Base-by-base conservation (phyloP, 2,329 filamentous ascomycete species). In the Cadophora luteo-olivacea region DNA sequence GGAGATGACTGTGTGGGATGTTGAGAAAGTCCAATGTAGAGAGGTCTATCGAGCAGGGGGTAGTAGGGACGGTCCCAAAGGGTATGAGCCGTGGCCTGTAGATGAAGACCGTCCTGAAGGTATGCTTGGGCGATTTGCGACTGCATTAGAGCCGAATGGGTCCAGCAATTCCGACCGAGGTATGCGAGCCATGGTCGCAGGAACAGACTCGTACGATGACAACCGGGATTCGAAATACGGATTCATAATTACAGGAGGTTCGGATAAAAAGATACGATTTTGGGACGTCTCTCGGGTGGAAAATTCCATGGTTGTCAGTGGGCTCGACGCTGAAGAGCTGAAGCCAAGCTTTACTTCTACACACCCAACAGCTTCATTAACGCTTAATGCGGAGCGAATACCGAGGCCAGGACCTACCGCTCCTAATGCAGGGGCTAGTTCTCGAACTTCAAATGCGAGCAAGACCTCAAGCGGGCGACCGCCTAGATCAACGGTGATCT, bases 1-100 rank as follows among this genome's bases (percentile, higher is more conserved):
- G 19, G 96, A 99, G 77, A 88, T 99, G 38, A 97, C 93, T 0
- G 92, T 97, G 0, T 99, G 96, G 96, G 96, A 98, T 76, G 84
- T 98, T 19, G 95, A 98, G 78, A 97, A 95, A 81, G 89, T 90
- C 8, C 86, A 92, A 57, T 99, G 96, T 76, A 88, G 93, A 68
- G 94, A 98, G 78, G 90, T 97, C 0, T 97, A 97, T 78, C 90
- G 93, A 78, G 78, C 84, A 8, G 86, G 89, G 1, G 87, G 87
- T 32, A 84, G 82, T 63, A 86, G 88, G 80, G 86, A 91, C 68
- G 82, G 81, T 0, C 81, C 85, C 0, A 90, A 88, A 75, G 86
- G 86, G 29, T 97, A 97, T 77, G 91, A 94, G 57, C 87, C 95
- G 2, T 94, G 93, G 87, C 92, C 94, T 62, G 90, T 97, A 1